Conservation (phyloP, 2,329 filamentous ascomycete species). For the Epichloe festucae region DNA sequence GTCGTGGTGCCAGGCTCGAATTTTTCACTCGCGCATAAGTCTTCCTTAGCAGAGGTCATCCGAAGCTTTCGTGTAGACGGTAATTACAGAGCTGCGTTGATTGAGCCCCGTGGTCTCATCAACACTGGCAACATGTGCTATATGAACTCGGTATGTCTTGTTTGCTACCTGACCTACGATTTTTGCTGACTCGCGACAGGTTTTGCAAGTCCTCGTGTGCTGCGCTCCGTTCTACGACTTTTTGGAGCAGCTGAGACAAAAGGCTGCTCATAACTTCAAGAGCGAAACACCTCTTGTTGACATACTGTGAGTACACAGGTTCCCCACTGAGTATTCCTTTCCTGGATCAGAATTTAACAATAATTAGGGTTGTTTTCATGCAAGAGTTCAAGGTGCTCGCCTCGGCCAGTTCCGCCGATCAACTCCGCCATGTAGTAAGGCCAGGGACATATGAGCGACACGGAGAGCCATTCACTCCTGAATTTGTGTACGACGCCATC, state of each 20-base stretch:
- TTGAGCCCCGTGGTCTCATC: slow-evolving; percentile 85
- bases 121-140: slow-evolving; percentile 99
- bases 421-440: slow-evolving; percentile 62
- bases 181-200: slow-evolving; percentile 39
- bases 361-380: slow-evolving; percentile 78
- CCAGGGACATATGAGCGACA: slow-evolving; percentile 76
- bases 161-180: not conserved
- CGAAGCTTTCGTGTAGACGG: slow-evolving; percentile 56
- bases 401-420: slow-evolving; percentile 60
- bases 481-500: slow-evolving; percentile 92
- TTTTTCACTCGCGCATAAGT: slow-evolving; percentile 34
- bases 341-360: not conserved
- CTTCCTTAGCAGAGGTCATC: slow-evolving; percentile 64
- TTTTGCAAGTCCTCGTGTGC: slow-evolving; percentile 89
- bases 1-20: slow-evolving; percentile 14
- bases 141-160: slow-evolving; percentile 90
- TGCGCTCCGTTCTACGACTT: slow-evolving; percentile 93
- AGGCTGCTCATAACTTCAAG: slow-evolving; percentile 82
- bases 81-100: slow-evolving; percentile 58
- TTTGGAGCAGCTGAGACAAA: slow-evolving; percentile 72
- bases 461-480: slow-evolving; percentile 81
- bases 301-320: slow-evolving; percentile 56
- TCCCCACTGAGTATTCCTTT: not conserved
- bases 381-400: slow-evolving; percentile 80
- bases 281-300: slow-evolving; percentile 88